Conservation (phyloP, 768 basidiomycete species). For the Mycena capillaripes region DNA sequence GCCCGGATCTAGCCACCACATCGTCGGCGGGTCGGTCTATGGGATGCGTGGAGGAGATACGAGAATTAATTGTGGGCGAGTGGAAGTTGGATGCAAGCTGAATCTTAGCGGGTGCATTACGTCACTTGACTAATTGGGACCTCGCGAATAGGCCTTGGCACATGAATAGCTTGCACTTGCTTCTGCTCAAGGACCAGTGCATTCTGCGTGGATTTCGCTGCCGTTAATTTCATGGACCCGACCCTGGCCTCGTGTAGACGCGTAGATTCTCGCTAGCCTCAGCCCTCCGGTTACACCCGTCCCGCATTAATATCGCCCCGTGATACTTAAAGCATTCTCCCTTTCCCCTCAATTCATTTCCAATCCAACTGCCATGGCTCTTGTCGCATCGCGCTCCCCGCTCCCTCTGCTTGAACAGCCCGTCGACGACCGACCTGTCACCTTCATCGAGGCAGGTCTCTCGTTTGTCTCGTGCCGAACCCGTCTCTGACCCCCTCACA, state of each 20-base stretch:
- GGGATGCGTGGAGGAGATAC: no score
- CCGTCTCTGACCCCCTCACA: conserved; percentile 42
- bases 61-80: no score
- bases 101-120: background rate
- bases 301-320: conserved; percentile 17
- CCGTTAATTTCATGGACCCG: conserved; percentile 8
- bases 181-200: background rate
- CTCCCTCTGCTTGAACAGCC: background rate
- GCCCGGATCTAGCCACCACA: conserved; percentile 93
- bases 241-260: conserved; percentile 11
- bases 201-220: background rate
- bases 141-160: no score
- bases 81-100: no score
- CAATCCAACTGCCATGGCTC: conserved; percentile 11
- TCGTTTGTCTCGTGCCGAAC: conserved; percentile 35
- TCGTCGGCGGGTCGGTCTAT: conserved; percentile 39
- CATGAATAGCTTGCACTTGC: background rate
- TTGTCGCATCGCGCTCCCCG: conserved; percentile 4
- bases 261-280: conserved; percentile 13
- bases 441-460: conserved; percentile 16
- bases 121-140: background rate
- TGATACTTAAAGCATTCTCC: background rate
- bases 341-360: no score
- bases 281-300: conserved; percentile 27
- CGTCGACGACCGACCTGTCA: background rate